Conservation (phyloP, 1,139 yeast genomes). For the Dujonia santamariae region DNA sequence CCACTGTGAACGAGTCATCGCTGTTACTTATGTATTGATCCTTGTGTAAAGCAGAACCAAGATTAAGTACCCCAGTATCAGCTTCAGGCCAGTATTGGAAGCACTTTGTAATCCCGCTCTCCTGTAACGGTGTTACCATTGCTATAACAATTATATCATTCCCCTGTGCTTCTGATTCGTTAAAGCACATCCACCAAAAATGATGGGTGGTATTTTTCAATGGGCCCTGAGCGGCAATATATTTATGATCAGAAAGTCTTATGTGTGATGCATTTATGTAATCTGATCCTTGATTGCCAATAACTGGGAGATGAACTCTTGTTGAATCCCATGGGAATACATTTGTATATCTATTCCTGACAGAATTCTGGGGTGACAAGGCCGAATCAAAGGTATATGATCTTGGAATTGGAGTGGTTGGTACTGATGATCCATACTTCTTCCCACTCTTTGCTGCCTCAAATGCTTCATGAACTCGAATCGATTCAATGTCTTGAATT, state of each 20-base stretch:
- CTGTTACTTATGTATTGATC: too few species aligned
- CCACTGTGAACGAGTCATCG: constrained; percentile 17
- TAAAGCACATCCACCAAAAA: constrained; percentile 84
- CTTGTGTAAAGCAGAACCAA: too few species aligned
- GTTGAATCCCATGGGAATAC: constrained; percentile 42
- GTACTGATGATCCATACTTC: background rate
- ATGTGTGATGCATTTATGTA: constrained; percentile 45
- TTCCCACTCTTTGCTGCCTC: background rate
- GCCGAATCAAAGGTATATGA: constrained; percentile 14
- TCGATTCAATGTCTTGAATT: constrained; percentile 1
- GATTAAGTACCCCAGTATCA: too few species aligned
- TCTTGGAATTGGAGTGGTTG: background rate
- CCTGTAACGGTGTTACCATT: constrained; percentile 84
- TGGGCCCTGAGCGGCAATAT: constrained; percentile 62
- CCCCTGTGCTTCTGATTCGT: constrained; percentile 34
- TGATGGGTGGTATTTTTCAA: constrained; percentile 55
- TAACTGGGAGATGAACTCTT: constrained; percentile 30
- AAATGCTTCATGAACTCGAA: background rate
- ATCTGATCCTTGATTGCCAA: constrained; percentile 18
- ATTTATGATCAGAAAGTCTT: constrained; percentile 16
- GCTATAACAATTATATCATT: constrained; percentile 55
- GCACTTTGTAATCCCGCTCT: constrained; percentile 63
- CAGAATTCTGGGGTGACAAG: constrained; percentile 13
- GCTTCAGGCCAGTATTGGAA: constrained; percentile 69
- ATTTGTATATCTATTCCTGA: constrained; percentile 39